Base-by-base conservation (phyloP, 768 basidiomycete species). In the Naganishia onofrii region DNA sequence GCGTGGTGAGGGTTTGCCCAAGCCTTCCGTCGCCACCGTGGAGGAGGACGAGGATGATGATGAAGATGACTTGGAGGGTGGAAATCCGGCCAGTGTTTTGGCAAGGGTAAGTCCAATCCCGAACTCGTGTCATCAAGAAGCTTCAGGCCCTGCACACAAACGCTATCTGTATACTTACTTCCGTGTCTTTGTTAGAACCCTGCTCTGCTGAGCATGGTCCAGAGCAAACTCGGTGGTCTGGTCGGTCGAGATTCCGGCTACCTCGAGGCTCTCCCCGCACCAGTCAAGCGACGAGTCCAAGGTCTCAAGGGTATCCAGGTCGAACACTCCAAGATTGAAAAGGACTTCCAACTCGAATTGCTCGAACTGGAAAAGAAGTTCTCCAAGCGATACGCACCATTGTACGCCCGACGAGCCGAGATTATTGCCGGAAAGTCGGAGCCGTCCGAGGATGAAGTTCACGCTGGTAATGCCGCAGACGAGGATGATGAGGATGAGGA, bases 231-330 rank as follows among this genome's bases (percentile, higher is more conserved):
- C 71, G 87, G 88, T 42, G 85, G 85, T 75, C 88, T 99, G 44
- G 83, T 97, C 73, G 95, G 95, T 58, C 89, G 88, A 81, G 92
- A 91, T 78, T 94, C 92, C 17, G 93, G 93, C 17, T 99, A 99
- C 83, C 87, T 99, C 83, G 93, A 97, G 83, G 85, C 84, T 76
- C 86, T 98, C 63, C 90, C 93, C 13, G 82, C 85, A 55, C 87
- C 89, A 53, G 87, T 94, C 77, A 90, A 90, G 83, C 84, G 87
- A 81, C 90, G 88, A 76, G 83, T 99, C 75, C 91, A 94, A 82
- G 95, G 88, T 19, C 85, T 99, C 78, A 95, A 96, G 81, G 95
- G 94, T 65, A 85, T 99, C 53, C 95, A 97, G 82, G 87, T 87
- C 75, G 89, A 92, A 83, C 93, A 96, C 81, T 87, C 88, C 74